Base-by-base conservation (phyloP, 495 filamentous ascomycete genomes). In the Hypoxylon subgilvum region DNA sequence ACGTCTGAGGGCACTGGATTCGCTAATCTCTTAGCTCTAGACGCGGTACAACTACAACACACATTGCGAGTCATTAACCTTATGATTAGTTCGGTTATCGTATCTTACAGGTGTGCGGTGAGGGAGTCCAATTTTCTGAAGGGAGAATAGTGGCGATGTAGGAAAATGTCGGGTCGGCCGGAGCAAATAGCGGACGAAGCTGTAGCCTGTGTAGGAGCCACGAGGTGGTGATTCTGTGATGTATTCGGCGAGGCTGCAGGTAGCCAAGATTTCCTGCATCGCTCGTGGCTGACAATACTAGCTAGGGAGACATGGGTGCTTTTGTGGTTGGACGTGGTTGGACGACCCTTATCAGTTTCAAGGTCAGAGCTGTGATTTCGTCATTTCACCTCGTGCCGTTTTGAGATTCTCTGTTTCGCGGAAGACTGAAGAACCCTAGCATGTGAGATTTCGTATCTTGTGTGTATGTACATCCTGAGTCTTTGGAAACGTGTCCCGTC, bases 191-290 rank as follows among this genome's bases (percentile, higher is more conserved):
- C 44, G 41, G 25, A 25, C 61, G 45, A 36, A 44, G 39, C 45
- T 54, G 50, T 51, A 58, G 39, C 61, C 54, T 50, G 61, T 58
- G 50, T 53, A 34, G 27, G 50, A 64, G 54, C 39, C 27, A 59
- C 44, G 54, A 47, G 38, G 61, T 45, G 6, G 44, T 58, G 46
- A 57, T 52, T 52, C 57, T 61, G 51, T 51, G 46, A 61, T 65
- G 44, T 50, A 52, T 61, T 65, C 41, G 56, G 40, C 43, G 62
- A 65, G 62, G 62, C 62, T 65, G 56, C 62, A 61, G 62, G 31
- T 40, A 65, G 62, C 62, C 62, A 65, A 65, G 62, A 65, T 65
- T 65, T 59, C 51, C 36, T 65, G 55, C 62, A 47, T 61, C 22
- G 27, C 21, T 10, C 30, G 56, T 64, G 61, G 61, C 50, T 60